These are phyloP conservation scores for Spiromastix sp. DNA, from an alignment of 2,329 filamentous ascomycete genomes.

Conservation along the genomic window DNA sequence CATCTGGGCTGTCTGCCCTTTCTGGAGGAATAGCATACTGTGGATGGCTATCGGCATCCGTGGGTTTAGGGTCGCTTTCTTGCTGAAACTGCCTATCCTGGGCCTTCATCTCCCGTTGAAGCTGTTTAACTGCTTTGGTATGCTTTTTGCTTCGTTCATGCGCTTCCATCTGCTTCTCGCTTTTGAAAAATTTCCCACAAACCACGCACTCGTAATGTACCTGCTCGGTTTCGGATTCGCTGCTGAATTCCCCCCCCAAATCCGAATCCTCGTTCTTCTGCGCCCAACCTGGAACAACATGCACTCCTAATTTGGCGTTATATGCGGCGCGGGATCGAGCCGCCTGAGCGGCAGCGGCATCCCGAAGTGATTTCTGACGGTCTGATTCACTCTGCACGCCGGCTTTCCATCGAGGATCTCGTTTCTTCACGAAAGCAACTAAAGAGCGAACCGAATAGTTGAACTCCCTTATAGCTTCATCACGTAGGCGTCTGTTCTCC, in stretches of 20 bases:
- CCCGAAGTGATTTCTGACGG: constrained; percentile 65
- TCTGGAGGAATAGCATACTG: too few species aligned
- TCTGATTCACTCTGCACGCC: constrained; percentile 71
- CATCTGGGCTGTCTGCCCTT: too few species aligned
- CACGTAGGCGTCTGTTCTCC: constrained; percentile 76
- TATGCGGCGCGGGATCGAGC: constrained; percentile 73
- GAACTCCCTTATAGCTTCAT: constrained; percentile 76
- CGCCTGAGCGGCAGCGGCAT: constrained; percentile 73
- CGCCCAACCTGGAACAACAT: constrained; percentile 64
- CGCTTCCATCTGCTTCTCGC: constrained; percentile 79
- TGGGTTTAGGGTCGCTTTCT: too few species aligned
- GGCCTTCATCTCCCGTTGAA: constrained; percentile 72
- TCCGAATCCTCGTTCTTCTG: constrained; percentile 45
- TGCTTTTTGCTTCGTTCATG: constrained; percentile 98
- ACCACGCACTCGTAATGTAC: constrained; percentile 54
- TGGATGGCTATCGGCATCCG: too few species aligned
- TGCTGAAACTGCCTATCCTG: constrained; percentile 56
- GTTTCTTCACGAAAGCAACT: constrained; percentile 78
- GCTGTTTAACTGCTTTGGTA: constrained; percentile 68
- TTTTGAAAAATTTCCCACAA: constrained; percentile 65
- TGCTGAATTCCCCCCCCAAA: constrained; percentile 37
- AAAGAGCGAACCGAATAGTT: constrained; percentile 84
- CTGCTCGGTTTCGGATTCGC: constrained; percentile 37
- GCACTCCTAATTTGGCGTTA: constrained; percentile 58
- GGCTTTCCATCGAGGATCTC: constrained; percentile 73